Evolutionary conservation across 2,329 filamentous ascomycete species (phyloP).

Genomic region (Coniochaeta hoffmannii): DNA sequence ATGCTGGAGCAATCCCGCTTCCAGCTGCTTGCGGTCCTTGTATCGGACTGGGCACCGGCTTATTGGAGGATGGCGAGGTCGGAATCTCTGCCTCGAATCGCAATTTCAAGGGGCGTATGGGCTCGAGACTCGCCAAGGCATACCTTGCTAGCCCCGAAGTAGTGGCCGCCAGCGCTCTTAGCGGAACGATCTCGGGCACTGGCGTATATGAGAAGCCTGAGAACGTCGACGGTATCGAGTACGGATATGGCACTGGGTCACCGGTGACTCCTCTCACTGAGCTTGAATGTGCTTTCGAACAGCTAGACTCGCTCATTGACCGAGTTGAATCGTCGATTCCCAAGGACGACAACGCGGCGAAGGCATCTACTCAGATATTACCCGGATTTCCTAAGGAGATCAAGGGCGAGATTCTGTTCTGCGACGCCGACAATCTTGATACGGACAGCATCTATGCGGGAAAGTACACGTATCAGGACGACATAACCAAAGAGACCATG

Average conservation of each 20-base stretch:
- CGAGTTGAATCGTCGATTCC: not conserved
- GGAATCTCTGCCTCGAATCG: constrained; percentile 79
- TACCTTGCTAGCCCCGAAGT: constrained; percentile 88
- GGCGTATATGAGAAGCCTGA: constrained; percentile 71
- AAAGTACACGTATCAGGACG: constrained; percentile 74
- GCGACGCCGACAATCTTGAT: not conserved
- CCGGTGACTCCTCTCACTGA: too few species aligned
- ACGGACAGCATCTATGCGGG: constrained; percentile 77
- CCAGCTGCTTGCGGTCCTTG: constrained; percentile 60
- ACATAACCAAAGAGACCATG: constrained; percentile 71
- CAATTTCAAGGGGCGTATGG: constrained; percentile 91
- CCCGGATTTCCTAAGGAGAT: constrained; percentile 74
- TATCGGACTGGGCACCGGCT: constrained; percentile 70
- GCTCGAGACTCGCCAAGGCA: constrained; percentile 67
- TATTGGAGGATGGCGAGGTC: constrained; percentile 78
- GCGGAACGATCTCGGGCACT: constrained; percentile 65
- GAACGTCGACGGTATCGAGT: constrained; percentile 36
- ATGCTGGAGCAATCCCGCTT: constrained; percentile 49
- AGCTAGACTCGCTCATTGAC: too few species aligned
- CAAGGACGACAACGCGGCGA: constrained; percentile 57
- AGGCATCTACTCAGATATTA: constrained; percentile 58
- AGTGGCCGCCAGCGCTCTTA: constrained; percentile 79
- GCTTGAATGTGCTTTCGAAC: too few species aligned
- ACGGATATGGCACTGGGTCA: too few species aligned
- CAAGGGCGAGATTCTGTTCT: not conserved